Conservation (phyloP, 371 early-diverging fungal genomes). For the Actinomortierella ambigua region DNA sequence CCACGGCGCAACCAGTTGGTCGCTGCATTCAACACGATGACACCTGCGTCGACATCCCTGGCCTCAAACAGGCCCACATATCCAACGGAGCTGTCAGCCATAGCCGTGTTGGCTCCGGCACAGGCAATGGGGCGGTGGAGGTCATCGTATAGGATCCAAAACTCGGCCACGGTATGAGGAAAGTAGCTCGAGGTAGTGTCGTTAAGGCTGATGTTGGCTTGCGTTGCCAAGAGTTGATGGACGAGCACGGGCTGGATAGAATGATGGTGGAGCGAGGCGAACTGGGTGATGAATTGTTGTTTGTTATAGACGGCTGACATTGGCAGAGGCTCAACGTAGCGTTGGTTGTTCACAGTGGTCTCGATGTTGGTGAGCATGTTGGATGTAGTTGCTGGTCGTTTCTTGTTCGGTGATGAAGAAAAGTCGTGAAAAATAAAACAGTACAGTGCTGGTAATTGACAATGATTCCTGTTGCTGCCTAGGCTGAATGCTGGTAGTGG, state of each 20-base stretch:
- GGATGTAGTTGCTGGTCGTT: not conserved
- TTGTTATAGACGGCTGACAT: conserved; percentile 42
- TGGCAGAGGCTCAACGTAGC: conserved; percentile 18
- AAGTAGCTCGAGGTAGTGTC: not conserved
- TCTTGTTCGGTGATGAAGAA: too few species aligned
- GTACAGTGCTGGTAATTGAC: too few species aligned
- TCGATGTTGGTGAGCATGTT: conserved; percentile 31
- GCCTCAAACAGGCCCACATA: conserved; percentile 46
- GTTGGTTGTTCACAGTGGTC: conserved; percentile 6
- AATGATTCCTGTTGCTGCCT: too few species aligned
- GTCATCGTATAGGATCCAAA: conserved; percentile 41
- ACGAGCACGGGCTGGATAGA: conserved; percentile 27
- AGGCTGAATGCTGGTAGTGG: too few species aligned
- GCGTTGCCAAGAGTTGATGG: conserved; percentile 21
- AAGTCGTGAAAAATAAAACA: too few species aligned
- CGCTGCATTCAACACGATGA: conserved; percentile 24
- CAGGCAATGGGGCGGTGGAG: conserved; percentile 32
- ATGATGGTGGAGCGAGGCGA: conserved; percentile 27
- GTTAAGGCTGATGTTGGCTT: not conserved
- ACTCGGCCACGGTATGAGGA: conserved; percentile 19
- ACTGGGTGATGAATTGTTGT: conserved; percentile 36
- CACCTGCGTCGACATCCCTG: conserved; percentile 28
- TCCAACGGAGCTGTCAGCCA: conserved; percentile 32
- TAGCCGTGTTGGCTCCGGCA: conserved; percentile 38
- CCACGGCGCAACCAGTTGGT: conserved; percentile 30